These are phyloP conservation scores for Polygonum maritimum DNA, from an alignment of 148 eudicot species.

Conservation along the genomic window DNA sequence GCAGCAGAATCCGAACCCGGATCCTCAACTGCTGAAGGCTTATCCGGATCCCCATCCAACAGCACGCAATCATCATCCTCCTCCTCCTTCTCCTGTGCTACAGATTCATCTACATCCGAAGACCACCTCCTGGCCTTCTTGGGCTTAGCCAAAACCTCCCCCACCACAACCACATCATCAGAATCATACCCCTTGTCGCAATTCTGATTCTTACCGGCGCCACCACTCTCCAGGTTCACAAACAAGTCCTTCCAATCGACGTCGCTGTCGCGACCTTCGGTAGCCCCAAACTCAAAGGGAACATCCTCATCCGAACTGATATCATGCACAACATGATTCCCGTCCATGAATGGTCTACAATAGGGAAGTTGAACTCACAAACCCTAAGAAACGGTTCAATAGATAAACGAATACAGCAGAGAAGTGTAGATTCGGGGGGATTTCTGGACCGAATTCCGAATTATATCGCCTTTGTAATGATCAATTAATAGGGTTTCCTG, in stretches of 20 bases:
- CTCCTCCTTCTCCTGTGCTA: conserved; percentile 10
- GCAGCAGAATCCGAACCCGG: conserved; percentile 14
- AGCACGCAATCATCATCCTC: conserved; percentile 65
- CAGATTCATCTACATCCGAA: neutral
- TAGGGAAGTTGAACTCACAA: neutral
- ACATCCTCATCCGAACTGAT: conserved; percentile 65
- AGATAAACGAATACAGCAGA: neutral
- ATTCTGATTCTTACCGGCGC: neutral
- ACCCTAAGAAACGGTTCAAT: neutral
- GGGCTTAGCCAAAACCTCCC: conserved; percentile 29
- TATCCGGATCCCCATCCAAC: conserved; percentile 61
- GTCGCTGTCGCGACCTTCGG: conserved; percentile 22
- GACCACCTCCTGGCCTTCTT: conserved; percentile 18
- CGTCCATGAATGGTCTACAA: neutral
- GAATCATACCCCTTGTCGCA: conserved; percentile 16
- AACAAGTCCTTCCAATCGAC: conserved; percentile 39
- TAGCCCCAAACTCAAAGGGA: conserved; percentile 21
- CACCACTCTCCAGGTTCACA: conserved; percentile 11
- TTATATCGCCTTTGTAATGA: neutral
- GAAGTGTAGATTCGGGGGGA: neutral
- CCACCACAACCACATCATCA: conserved; percentile 54
- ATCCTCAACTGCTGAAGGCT: conserved; percentile 14
- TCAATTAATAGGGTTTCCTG: neutral
- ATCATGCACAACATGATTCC: conserved; percentile 21
- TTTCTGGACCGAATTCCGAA: neutral